Conservation (phyloP, 768 basidiomycete genomes). For the Cystofilobasidium ferigula region DNA sequence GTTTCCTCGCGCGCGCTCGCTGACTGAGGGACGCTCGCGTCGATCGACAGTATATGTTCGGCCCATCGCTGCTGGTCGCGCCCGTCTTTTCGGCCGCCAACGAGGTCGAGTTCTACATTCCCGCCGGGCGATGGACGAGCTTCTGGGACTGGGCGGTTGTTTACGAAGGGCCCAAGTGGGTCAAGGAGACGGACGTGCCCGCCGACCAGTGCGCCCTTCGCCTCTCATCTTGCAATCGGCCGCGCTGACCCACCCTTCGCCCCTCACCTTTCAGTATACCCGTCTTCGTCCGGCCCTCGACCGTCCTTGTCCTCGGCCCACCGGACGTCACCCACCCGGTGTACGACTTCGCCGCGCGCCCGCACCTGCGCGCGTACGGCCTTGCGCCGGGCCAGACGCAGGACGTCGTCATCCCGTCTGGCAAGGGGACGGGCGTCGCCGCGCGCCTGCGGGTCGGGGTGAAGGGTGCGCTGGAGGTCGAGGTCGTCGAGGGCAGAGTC, state of each 20-base stretch:
- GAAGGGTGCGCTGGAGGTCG: too few species aligned
- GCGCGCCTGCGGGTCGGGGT: constrained; percentile 30
- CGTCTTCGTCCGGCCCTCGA: constrained; percentile 54
- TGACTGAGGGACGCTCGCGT: neutral
- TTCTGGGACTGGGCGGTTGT: constrained; percentile 46
- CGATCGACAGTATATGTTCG: constrained; percentile 32
- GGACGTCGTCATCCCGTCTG: constrained; percentile 33
- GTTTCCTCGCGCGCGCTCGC: constrained; percentile 17
- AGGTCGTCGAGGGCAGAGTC: too few species aligned
- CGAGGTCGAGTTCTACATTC: constrained; percentile 35
- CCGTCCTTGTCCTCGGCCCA: constrained; percentile 52
- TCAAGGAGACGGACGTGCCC: constrained; percentile 51
- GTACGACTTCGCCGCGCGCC: constrained; percentile 47
- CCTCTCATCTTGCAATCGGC: neutral
- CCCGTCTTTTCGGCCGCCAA: constrained; percentile 34
- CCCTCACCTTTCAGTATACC: constrained; percentile 41
- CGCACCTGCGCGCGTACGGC: constrained; percentile 48
- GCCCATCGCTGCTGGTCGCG: constrained; percentile 36
- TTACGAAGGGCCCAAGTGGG: constrained; percentile 53
- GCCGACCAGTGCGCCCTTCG: constrained; percentile 42
- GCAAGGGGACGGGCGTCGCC: constrained; percentile 42
- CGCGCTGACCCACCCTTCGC: too few species aligned
- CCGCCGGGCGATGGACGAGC: constrained; percentile 36
- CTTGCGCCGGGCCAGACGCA: constrained; percentile 43
- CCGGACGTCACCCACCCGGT: constrained; percentile 48